Percentiles rank a stretch among this genome's conserved stretches.
phyloP scores from a whole-genome alignment of 2,329 filamentous ascomycete species.

The Teratosphaeria viscida region DNA sequence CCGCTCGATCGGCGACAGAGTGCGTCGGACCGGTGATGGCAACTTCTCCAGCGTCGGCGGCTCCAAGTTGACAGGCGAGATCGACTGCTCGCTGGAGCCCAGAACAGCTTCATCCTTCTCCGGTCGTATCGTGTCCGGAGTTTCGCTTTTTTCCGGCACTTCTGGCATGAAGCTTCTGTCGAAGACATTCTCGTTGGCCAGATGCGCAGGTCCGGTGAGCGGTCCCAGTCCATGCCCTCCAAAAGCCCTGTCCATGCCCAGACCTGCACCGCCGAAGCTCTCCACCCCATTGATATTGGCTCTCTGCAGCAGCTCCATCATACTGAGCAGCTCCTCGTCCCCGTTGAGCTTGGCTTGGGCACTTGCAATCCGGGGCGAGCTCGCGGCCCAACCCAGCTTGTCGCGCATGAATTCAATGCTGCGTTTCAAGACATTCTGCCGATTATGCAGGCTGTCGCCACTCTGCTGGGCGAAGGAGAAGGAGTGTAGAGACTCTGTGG shows the following conservation, averaged over 20 bases:
- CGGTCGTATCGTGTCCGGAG: slow-evolving; percentile 13
- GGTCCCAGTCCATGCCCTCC: slow-evolving; percentile 42
- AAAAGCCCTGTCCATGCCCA: slow-evolving; percentile 13
- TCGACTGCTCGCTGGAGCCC: background rate
- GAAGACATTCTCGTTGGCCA: slow-evolving; percentile 70
- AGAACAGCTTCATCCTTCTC: background rate
- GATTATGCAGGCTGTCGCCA: slow-evolving; percentile 80
- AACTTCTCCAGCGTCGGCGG: background rate
- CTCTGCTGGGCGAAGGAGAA: slow-evolving; percentile 97
- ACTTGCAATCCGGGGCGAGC: slow-evolving; percentile 64
- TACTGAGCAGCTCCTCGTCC: slow-evolving; percentile 76
- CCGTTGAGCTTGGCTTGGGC: slow-evolving; percentile 74
- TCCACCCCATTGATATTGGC: slow-evolving; percentile 68
- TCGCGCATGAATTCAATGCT: slow-evolving; percentile 97
- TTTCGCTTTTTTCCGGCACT: slow-evolving; percentile 23
- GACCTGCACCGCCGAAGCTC: slow-evolving; percentile 1
- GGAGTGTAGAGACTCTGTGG: slow-evolving; percentile 90
- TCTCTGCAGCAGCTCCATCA: slow-evolving; percentile 77
- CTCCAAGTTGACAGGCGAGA: slow-evolving; percentile 1
- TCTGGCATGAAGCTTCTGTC: slow-evolving; percentile 59
- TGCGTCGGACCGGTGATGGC: background rate
- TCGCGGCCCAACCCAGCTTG: slow-evolving; percentile 69
- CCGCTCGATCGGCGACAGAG: background rate
- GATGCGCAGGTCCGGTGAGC: slow-evolving; percentile 66
- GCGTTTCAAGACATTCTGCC: slow-evolving; percentile 84